phyloP scores from a whole-genome alignment of 140 eudicot species.

The Cichorium intybus region DNA sequence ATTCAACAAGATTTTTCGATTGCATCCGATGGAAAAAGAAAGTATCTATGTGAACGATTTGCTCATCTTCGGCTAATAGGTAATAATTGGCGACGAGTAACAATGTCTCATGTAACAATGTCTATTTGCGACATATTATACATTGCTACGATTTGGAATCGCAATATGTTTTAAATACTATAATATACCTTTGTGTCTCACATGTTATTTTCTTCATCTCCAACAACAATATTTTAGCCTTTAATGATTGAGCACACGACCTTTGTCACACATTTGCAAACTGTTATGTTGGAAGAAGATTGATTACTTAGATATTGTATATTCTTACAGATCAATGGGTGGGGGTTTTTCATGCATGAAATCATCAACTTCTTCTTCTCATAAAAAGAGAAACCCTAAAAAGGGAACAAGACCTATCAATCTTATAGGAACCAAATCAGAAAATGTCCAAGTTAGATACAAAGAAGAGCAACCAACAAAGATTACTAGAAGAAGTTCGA shows the following conservation, averaged over 20 bases:
- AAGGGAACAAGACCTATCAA: background rate
- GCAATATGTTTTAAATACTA: background rate
- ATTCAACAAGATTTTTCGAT: background rate
- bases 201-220: conserved; percentile 1
- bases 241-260: background rate
- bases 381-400: conserved; percentile 3
- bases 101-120: too few relatives aligned
- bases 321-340: conserved; percentile 11
- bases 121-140: too few relatives aligned
- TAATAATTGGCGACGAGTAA: background rate
- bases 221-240: background rate
- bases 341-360: conserved; percentile 21
- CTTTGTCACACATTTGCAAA: background rate
- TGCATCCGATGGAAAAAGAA: background rate
- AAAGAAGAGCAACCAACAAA: conserved; percentile 1
- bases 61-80: background rate
- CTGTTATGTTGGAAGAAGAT: background rate
- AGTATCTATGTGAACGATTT: background rate
- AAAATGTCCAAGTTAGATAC: background rate
- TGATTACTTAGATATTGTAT: background rate
- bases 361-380: conserved; percentile 9
- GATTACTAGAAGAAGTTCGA: background rate
- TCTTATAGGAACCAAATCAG: background rate
- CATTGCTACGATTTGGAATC: too few relatives aligned
- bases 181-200: background rate